A percentile compares a stretch with the other conserved stretches of the same genome.
Conservation (phyloP, 768 basidiomycete species). For the Butyriboletus loyo region DNA sequence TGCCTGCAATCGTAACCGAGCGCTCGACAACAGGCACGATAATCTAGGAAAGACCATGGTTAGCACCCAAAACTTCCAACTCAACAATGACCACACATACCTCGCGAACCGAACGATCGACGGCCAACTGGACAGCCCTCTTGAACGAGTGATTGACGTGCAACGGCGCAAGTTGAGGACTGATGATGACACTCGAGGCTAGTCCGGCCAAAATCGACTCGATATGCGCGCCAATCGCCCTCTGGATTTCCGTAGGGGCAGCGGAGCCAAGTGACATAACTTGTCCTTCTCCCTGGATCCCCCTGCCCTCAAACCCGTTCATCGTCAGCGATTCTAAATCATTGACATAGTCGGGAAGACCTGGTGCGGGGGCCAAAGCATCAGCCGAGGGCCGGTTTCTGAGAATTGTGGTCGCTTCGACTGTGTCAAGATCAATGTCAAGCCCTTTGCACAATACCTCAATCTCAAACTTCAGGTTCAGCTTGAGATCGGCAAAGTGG, state of each 20-base stretch:
- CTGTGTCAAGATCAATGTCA: constrained; percentile 77
- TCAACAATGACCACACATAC: constrained; percentile 37
- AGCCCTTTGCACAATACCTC: constrained; percentile 94
- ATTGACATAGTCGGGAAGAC: constrained; percentile 73
- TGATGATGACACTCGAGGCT: constrained; percentile 73
- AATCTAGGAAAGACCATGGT: constrained; percentile 49
- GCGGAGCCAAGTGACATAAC: constrained; percentile 59
- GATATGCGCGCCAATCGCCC: constrained; percentile 71
- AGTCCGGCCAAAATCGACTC: constrained; percentile 76
- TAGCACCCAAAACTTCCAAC: background rate
- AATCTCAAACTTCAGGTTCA: constrained; percentile 98
- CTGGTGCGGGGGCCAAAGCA: constrained; percentile 45
- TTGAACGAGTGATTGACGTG: constrained; percentile 82
- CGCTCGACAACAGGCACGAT: constrained; percentile 97
- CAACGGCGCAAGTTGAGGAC: constrained; percentile 68
- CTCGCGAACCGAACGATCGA: constrained; percentile 94
- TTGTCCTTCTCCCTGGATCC: constrained; percentile 52
- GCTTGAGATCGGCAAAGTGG: constrained; percentile 91
- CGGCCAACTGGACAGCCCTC: constrained; percentile 83
- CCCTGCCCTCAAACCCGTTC: constrained; percentile 59
- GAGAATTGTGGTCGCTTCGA: constrained; percentile 82
- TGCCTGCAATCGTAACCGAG: constrained; percentile 97
- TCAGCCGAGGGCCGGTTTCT: constrained; percentile 72
- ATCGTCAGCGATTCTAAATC: constrained; percentile 82
- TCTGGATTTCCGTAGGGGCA: constrained; percentile 60